Base-by-base conservation (phyloP, 2,329 filamentous ascomycete genomes). In the Akanthomyces dipterigenus region DNA sequence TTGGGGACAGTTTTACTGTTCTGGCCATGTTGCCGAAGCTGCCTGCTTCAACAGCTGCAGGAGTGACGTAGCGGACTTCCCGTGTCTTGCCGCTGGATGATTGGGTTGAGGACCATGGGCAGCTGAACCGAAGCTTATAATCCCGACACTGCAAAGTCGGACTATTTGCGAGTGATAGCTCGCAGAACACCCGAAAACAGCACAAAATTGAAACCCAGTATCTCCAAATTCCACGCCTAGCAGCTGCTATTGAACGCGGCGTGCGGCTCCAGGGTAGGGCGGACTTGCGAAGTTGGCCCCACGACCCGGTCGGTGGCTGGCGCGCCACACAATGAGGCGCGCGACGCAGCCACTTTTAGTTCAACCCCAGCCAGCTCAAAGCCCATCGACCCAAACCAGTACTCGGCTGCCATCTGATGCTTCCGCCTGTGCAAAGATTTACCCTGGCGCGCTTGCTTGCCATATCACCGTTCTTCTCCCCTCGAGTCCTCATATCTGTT, bases 221-320 rank as follows among this genome's bases (percentile, higher is more conserved):
- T 55, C 53, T 48, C 18, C 38, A 40, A 24, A 28, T 24, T n/a
- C 57, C 26, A 34, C 56, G 45, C 66, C 54, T 69, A 71, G 8
- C 4, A 54, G 31, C 34, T 1, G 34, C 8, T 0, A 11, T 7
- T 26, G 40, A 28, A 38, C 26, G 20, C 12, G 38, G 54, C n/a
- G n/a, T 14, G 40, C 7, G 16, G 26, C 43, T 59, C 56, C n/a
- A 59, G 56, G 56, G 56, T 59, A 59, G 55, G 56, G 46, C n/a
- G 45, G 26, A 3, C 7, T 36, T 11, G 9, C 34, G 31, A 50
- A 58, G 42, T 49, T 49, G 14, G 56, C 46, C 46, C 56, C 43
- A 51, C 56, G 55, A 26, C 43, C 34, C 36, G 22, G 24, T 34
- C 36, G 22, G 24, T 34, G 38, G 38, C 26, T 51, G 20, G 46